These are phyloP conservation scores for Monosporascus sp. DNA, from an alignment of 2,329 filamentous ascomycete genomes.

Conservation along the genomic window DNA sequence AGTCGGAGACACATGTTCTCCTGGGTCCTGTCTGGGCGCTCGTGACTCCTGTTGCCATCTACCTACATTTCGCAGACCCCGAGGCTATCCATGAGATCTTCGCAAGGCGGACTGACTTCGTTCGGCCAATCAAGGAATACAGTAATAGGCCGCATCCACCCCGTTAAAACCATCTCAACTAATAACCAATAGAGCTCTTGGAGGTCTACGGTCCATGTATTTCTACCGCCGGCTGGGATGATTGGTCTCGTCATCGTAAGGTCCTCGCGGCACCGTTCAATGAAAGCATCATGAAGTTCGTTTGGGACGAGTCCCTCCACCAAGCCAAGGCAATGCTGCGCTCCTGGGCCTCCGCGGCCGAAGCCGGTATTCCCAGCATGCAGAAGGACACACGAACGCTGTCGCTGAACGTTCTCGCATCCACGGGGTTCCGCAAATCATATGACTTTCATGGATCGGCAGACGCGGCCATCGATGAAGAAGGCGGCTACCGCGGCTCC, in stretches of 20 bases:
- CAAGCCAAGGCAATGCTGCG: slow-evolving; percentile 18
- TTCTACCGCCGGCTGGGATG: slow-evolving; percentile 21
- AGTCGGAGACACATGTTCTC: slow-evolving; percentile 3
- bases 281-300: slow-evolving; percentile 21
- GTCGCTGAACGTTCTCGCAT: slow-evolving; percentile 24
- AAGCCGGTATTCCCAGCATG: slow-evolving; percentile 7
- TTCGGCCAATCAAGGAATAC: slow-evolving; percentile 13
- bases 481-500: slow-evolving; percentile 17
- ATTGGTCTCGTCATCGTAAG: slow-evolving; percentile 26
- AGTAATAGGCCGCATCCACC: slow-evolving; percentile 5
- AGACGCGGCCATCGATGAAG: slow-evolving; percentile 6
- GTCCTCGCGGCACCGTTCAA: slow-evolving; percentile 23
- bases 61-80: slow-evolving; percentile 18
- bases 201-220: slow-evolving; percentile 24
- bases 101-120: slow-evolving; percentile 15
- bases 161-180: background rate
- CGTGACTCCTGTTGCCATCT: slow-evolving; percentile 13
- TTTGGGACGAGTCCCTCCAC: slow-evolving; percentile 22
- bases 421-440: slow-evolving; percentile 16
- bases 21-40: slow-evolving; percentile 21
- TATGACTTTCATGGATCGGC: slow-evolving; percentile 17
- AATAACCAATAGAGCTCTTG: slow-evolving; percentile 13
- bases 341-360: slow-evolving; percentile 9
- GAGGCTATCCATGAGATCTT: slow-evolving; percentile 17
- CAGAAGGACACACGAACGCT: slow-evolving; percentile 20